Percentiles rank a stretch among this genome's conserved stretches.
Conservation (phyloP, 108 stramenopile genomes). For the Ochromonas danica region DNA sequence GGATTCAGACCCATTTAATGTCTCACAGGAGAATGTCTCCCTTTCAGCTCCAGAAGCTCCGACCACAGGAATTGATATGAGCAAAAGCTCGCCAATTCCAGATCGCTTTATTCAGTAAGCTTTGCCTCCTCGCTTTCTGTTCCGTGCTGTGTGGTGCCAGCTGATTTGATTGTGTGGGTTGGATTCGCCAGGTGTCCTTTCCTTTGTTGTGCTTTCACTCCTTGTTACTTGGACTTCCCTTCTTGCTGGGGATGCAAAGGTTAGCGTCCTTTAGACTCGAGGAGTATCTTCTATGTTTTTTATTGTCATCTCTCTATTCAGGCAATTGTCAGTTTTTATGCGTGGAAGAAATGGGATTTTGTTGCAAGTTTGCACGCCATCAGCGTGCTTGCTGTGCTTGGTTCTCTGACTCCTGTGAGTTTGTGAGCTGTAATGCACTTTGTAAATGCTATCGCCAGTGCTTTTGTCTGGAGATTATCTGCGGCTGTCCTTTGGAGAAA, state of each 20-base stretch:
- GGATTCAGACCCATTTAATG: too few relatives aligned
- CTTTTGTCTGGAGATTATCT: not conserved
- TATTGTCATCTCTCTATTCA: too few relatives aligned
- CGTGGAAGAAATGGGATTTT: not conserved
- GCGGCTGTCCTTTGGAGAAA: not conserved
- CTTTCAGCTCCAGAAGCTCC: not conserved
- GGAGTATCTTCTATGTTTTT: too few relatives aligned
- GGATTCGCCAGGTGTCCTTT: not conserved
- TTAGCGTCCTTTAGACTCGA: too few relatives aligned
- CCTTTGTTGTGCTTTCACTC: not conserved
- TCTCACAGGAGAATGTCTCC: too few relatives aligned
- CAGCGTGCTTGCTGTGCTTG: not conserved
- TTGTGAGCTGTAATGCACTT: not conserved
- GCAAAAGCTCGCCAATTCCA: not conserved
- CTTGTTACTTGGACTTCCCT: not conserved
- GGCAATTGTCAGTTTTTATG: not conserved
- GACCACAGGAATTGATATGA: not conserved
- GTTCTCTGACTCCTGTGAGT: not conserved
- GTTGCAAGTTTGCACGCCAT: not conserved
- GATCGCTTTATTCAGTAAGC: not conserved
- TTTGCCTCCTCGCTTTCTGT: not conserved
- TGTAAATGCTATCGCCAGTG: not conserved
- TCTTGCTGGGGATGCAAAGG: not conserved
- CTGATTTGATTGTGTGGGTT: not conserved
- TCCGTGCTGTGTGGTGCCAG: not conserved